These are phyloP conservation scores for Lepiota brunneoincarnata DNA, from an alignment of 768 basidiomycete genomes.

Conservation along the genomic window DNA sequence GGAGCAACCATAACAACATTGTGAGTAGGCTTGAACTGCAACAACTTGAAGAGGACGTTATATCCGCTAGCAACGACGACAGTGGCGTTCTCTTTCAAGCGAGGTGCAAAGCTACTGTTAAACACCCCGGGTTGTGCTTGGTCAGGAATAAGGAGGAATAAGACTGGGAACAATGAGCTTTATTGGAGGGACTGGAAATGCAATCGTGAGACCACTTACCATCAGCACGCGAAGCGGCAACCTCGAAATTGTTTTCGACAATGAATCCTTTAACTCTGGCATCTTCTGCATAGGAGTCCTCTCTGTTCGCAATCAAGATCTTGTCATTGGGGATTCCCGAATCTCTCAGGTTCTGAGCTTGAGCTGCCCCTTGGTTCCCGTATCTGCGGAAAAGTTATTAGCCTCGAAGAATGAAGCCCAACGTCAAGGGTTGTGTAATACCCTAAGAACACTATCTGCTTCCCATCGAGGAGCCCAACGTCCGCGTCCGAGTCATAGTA, in stretches of 20 bases:
- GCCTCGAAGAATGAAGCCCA: background rate
- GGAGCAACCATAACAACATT: conserved; percentile 69
- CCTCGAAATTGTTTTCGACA: conserved; percentile 54
- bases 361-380: conserved; percentile 66
- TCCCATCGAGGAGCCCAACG: conserved; percentile 40
- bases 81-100: conserved; percentile 43
- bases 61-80: conserved; percentile 65
- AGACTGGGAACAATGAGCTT: conserved; percentile 31
- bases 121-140: conserved; percentile 64
- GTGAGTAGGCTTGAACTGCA: conserved; percentile 50
- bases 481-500: conserved; percentile 67
- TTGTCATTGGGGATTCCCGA: conserved; percentile 59
- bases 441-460: conserved; percentile 62
- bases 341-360: conserved; percentile 65
- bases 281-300: conserved; percentile 55
- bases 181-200: background rate
- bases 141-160: conserved; percentile 63
- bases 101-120: conserved; percentile 50
- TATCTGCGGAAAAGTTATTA: conserved; percentile 37
- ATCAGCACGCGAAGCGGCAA: conserved; percentile 55
- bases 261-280: conserved; percentile 55
- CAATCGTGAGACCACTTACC: conserved; percentile 27
- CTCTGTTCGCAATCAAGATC: conserved; percentile 56
- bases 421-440: conserved; percentile 13
- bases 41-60: conserved; percentile 60